Percentiles rank a stretch among this genome's conserved stretches.
These are phyloP conservation scores for Termitomyces sp. DNA, from an alignment of 768 basidiomycete species.

Conservation along the genomic window DNA sequence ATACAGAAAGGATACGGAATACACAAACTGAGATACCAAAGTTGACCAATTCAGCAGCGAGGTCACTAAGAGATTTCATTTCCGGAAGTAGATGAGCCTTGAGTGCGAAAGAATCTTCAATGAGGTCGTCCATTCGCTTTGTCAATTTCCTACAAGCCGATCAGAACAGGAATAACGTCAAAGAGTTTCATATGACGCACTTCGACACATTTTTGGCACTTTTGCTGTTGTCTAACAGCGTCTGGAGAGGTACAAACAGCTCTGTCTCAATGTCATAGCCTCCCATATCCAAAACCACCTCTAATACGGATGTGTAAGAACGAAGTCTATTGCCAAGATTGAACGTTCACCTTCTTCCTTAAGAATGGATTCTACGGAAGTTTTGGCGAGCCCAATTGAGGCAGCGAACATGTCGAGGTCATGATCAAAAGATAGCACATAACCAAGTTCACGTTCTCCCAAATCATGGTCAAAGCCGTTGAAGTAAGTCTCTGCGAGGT, in stretches of 20 bases:
- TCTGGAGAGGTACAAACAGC: slow-evolving; percentile 79
- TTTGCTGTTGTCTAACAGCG: slow-evolving; percentile 77
- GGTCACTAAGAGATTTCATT: slow-evolving; percentile 66
- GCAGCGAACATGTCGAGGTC: slow-evolving; percentile 95
- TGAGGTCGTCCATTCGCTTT: slow-evolving; percentile 79
- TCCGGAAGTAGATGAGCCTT: slow-evolving; percentile 68
- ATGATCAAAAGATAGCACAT: slow-evolving; percentile 76
- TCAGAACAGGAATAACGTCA: background rate
- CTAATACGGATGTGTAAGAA: slow-evolving; percentile 33
- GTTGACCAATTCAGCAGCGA: slow-evolving; percentile 79
- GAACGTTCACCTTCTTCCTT: slow-evolving; percentile 69
- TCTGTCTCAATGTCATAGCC: slow-evolving; percentile 72
- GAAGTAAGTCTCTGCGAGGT: slow-evolving; percentile 87
- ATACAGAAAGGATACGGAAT: background rate
- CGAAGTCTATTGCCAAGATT: background rate
- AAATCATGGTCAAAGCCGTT: slow-evolving; percentile 79
- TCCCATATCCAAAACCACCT: slow-evolving; percentile 69
- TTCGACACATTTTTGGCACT: slow-evolving; percentile 76
- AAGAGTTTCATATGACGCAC: slow-evolving; percentile 36
- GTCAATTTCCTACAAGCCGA: slow-evolving; percentile 74
- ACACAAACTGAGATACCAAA: slow-evolving; percentile 81
- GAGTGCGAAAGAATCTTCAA: slow-evolving; percentile 66
- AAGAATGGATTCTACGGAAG: slow-evolving; percentile 67
- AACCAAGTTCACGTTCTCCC: slow-evolving; percentile 85
- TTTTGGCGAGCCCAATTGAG: slow-evolving; percentile 87